Evolutionary conservation across 495 filamentous ascomycete species (phyloP), one percentile per base, ranked within the genome.

Genomic region (Penicillium lividum): DNA sequence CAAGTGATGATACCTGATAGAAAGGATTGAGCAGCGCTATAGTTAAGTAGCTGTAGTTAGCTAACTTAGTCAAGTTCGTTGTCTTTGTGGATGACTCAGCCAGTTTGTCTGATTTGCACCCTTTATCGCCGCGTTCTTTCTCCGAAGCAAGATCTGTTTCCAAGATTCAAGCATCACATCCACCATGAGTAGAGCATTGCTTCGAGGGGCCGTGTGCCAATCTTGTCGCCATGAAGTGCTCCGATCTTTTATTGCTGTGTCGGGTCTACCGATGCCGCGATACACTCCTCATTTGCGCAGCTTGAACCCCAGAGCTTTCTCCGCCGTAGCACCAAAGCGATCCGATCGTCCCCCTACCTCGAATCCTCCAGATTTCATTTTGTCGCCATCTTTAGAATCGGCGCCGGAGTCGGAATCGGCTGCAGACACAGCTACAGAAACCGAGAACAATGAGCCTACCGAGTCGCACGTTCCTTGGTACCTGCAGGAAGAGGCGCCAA

Each of bases 391-490:
- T 28, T 63, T 62, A 51, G 59, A 61, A 27, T 52, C 22, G 0
- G 8, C 46, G 6, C 3, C 30, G 0, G 53, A 58, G n/a, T 3
- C 49, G 13, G 62, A 68, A 40, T 5, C 15, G 1, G 38, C 38
- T 16, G 5, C 38, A 15, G 59, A 61, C 15, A 48, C 16, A 2
- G 11, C 46, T 6, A 3, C 31, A 1, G 53, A 59, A 25, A 4
- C 43, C 18, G 62, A 68, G 16, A 34, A 36, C 9, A 55, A 53
- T 16, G n/a, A 38, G 7, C 9, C 59, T 0, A 28, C 50, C 13
- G 28, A 59, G 16, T 58, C 71, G 0, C 64, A 72, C 58, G 63
- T 82, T 2, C 93, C 93, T 6, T 98, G 94, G 94, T 97, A 96
- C 73, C 82, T 97, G 43, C 86, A 92, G 69, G 86, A 89, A 61